These are phyloP conservation scores for Ceratocystiopsis minuta DNA, from an alignment of 2,329 filamentous ascomycete genomes.

Conservation along the genomic window DNA sequence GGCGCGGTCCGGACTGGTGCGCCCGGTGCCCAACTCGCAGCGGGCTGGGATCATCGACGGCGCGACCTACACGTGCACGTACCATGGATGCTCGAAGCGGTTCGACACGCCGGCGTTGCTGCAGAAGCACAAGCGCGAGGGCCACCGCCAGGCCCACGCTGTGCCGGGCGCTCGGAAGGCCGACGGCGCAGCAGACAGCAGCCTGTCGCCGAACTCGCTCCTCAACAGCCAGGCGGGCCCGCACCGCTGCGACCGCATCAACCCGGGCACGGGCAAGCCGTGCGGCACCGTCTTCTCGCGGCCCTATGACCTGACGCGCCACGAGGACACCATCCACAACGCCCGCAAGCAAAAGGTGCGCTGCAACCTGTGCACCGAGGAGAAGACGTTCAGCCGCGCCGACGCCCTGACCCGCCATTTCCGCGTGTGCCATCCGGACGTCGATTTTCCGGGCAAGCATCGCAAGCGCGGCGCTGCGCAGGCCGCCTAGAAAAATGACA, in stretches of 20 bases:
- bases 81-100: constrained; percentile 72
- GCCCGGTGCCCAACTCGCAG: constrained; percentile 13
- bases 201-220: constrained; percentile 36
- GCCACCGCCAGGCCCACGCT: constrained; percentile 58
- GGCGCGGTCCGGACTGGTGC: constrained; percentile 11
- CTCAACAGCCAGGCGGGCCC: constrained; percentile 83
- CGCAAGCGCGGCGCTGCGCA: constrained; percentile 15
- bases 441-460: constrained; percentile 57
- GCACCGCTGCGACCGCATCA: constrained; percentile 82
- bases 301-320: constrained; percentile 87
- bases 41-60: constrained; percentile 45
- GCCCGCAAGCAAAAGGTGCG: constrained; percentile 84
- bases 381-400: constrained; percentile 91
- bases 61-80: constrained; percentile 91
- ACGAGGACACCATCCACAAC: constrained; percentile 97
- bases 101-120: constrained; percentile 77
- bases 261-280: constrained; percentile 84
- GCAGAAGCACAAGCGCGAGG: constrained; percentile 91
- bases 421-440: constrained; percentile 80
- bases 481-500: background rate
- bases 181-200: constrained; percentile 9
- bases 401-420: constrained; percentile 91
- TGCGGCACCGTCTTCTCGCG: constrained; percentile 90
- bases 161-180: constrained; percentile 20
- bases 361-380: constrained; percentile 81